Evolutionary conservation across 495 filamentous ascomycete genomes (phyloP), one percentile per base, ranked within the genome.

Genomic region (Podospora fimiseda): DNA sequence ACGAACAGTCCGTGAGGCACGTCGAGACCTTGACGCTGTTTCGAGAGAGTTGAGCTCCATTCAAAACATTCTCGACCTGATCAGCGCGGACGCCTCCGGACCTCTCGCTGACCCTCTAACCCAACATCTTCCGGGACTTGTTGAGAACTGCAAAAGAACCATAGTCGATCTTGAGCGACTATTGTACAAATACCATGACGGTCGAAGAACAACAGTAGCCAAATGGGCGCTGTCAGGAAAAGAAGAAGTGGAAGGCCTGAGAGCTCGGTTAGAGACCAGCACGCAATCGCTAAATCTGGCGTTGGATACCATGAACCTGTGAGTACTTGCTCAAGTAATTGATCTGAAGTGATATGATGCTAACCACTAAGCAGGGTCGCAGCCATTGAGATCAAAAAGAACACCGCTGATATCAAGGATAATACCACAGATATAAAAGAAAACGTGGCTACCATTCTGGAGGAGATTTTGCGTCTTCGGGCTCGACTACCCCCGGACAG

Each of bases 21-120:
- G 33, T 8, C 11, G 15, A 33, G 48, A 50, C 40, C 48, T 50
- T 36, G 48, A 50, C 36, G 13, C 27, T 2, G 33, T 50, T 22
- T 50, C 48, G 33, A 30, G 48, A 14, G 48, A 50, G 18, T 19
- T 50, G 2, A 19, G n/a, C 18, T 50, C 48, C 2, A 30, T 50
- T 23, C 48, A 38, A 16, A 50, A 30, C 33, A 38, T 50, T 18
- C 33, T 50, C 8, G 48, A 50, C 13, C 36, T 50, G 48, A 50
- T 50, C 37, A 30, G 41, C 33, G 18, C 48, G 1, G 48, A 50
- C 15, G 48, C 48, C 27, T 33, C 27, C 6, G 11, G 11, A 11
- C 5, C 11, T 33, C 27, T 33, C 27, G 6, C 27, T 6, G 27
- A 33, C 5, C 5, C 27, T 11, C 27, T 33, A 5, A 33, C 11